Conservation (phyloP, 306 rosid genomes). For the Rosa rugosa region DNA sequence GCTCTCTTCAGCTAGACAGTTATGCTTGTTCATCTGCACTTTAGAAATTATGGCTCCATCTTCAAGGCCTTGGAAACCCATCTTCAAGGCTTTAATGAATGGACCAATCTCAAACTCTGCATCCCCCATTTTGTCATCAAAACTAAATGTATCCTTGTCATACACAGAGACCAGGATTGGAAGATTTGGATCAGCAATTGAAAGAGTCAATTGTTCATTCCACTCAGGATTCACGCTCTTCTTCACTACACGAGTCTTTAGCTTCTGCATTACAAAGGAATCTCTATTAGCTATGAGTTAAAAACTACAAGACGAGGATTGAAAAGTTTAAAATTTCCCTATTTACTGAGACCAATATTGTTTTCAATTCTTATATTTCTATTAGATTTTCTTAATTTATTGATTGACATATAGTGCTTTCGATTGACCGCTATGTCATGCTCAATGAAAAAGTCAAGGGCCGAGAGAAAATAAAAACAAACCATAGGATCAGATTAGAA, state of each 20-base stretch:
- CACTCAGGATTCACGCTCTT: slow-evolving; percentile 31
- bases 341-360: not conserved
- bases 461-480: not conserved
- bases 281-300: not conserved
- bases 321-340: not conserved
- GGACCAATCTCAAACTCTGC: slow-evolving; percentile 64
- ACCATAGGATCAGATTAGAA: not conserved
- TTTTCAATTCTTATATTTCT: not conserved
- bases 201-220: slow-evolving; percentile 24
- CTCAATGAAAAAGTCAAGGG: not conserved
- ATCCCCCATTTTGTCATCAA: slow-evolving; percentile 86
- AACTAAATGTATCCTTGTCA: slow-evolving; percentile 61
- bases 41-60: slow-evolving; percentile 49
- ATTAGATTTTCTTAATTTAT: not conserved
- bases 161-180: slow-evolving; percentile 61
- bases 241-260: slow-evolving; percentile 30
- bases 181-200: slow-evolving; percentile 15
- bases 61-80: slow-evolving; percentile 30
- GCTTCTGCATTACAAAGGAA: slow-evolving; percentile 15
- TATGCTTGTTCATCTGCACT: slow-evolving; percentile 47
- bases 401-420: too few relatives aligned
- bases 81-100: slow-evolving; percentile 25
- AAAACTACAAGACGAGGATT: not conserved
- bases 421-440: not conserved
- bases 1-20: slow-evolving; percentile 78